Evolutionary conservation across 2,329 filamentous ascomycete species (phyloP).

Genomic region (Curvularia lunata): DNA sequence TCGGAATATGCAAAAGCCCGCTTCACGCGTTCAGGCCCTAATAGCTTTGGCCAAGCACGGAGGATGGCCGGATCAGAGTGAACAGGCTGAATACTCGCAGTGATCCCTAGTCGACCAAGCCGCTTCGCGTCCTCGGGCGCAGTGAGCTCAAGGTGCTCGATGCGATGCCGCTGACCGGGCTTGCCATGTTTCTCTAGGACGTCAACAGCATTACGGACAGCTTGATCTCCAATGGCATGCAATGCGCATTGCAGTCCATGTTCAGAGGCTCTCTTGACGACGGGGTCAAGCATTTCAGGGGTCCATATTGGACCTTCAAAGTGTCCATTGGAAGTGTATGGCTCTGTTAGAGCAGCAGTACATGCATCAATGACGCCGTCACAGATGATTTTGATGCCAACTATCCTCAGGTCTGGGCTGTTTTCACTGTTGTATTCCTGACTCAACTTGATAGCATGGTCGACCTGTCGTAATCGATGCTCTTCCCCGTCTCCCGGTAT

Average conservation of each 20-base stretch:
- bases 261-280: constrained; percentile 61
- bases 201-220: constrained; percentile 64
- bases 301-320: constrained; percentile 63
- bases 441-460: constrained; percentile 58
- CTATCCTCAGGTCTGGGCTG: constrained; percentile 58
- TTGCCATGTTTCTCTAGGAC: constrained; percentile 55
- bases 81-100: constrained; percentile 91
- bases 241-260: constrained; percentile 66
- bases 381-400: constrained; percentile 69
- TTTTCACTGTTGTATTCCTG: constrained; percentile 54
- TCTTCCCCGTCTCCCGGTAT: constrained; percentile 54
- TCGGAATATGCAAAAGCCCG: constrained; percentile 70
- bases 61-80: constrained; percentile 78
- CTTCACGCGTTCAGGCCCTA: constrained; percentile 61
- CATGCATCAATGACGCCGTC: constrained; percentile 71
- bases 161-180: constrained; percentile 62
- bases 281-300: constrained; percentile 57
- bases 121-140: constrained; percentile 61
- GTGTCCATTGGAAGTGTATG: constrained; percentile 59
- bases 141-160: constrained; percentile 70
- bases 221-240: constrained; percentile 69
- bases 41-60: constrained; percentile 64
- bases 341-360: constrained; percentile 66
- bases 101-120: constrained; percentile 68
- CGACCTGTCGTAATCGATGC: constrained; percentile 58